Evolutionary conservation across 768 basidiomycete species (phyloP).

Genomic region (Naematelia encephala): DNA sequence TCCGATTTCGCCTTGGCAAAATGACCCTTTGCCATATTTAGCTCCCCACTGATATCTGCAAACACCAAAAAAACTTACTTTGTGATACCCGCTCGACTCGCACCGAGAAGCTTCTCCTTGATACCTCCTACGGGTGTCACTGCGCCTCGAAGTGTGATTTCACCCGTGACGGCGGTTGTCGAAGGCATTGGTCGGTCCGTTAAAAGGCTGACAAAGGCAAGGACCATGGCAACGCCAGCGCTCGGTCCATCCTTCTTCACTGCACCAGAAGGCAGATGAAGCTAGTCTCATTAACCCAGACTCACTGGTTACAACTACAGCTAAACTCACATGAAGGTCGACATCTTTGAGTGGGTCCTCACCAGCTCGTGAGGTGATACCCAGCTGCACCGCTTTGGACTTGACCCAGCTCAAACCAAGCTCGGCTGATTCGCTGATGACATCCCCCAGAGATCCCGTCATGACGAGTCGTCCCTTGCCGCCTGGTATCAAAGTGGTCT

Average conservation of each 20-base stretch:
- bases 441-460: constrained; percentile 82
- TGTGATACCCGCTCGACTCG: constrained; percentile 77
- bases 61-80: constrained; percentile 20
- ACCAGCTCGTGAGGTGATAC: constrained; percentile 21
- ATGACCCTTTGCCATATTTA: constrained; percentile 62
- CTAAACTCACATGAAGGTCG: constrained; percentile 63
- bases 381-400: constrained; percentile 60
- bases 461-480: constrained; percentile 70
- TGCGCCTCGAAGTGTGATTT: constrained; percentile 62
- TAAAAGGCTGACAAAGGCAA: constrained; percentile 80
- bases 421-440: constrained; percentile 88
- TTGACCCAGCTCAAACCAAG: constrained; percentile 84
- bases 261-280: constrained; percentile 83
- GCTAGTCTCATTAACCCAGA: too few relatives aligned
- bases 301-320: too few relatives aligned
- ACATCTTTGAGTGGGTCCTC: constrained; percentile 61
- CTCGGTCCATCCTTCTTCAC: constrained; percentile 93
- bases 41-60: neutral
- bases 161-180: constrained; percentile 83
- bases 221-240: constrained; percentile 83
- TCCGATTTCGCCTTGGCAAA: constrained; percentile 76
- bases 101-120: constrained; percentile 81
- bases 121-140: constrained; percentile 66
- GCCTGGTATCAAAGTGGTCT: constrained; percentile 68
- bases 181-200: constrained; percentile 70